Evolutionary conservation across 2,329 filamentous ascomycete species (phyloP), one percentile per base, ranked within the genome.

Genomic region (Cadophora gregata): DNA sequence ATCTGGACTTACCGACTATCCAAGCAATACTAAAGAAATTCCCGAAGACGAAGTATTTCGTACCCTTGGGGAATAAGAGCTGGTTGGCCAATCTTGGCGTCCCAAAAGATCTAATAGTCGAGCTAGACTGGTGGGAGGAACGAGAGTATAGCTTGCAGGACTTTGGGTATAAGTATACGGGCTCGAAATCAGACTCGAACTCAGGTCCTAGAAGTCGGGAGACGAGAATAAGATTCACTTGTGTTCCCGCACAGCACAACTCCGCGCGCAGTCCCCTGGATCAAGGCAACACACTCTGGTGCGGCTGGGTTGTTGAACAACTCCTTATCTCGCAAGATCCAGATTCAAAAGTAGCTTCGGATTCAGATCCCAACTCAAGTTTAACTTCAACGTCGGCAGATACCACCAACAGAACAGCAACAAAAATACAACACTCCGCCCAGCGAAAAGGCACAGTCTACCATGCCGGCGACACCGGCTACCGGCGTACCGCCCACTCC

Each of bases 91-190:
- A 82, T 3, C 83, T 83, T 27, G 92, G 92, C 1, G 85, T 97
- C 63, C 70, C 85, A 0, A 90, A 92, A 66, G 63, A 66, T 3
- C 45, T 36, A 14, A 88, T 95, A 62, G 95, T 92, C 0, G 94
- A 97, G 80, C 79, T 97, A 73, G 94, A 97, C 79, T 97, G 94
- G 94, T 97, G 94, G 94, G 90, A 97, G 73, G 88, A 92, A 67
- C 84, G 87, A 12, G 88, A 94, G 51, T 79, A 96, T 24, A 86
- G 81, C 0, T 79, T 96, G 29, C 65, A 71, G 69, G 75, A 63
- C 75, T 69, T 68, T 71, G 75, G 66, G 64, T 69, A 19, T 65
- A 56, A 19, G 19, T 47, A 58, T 42, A 2, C 12, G 14, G 38
- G n/a, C n/a, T n/a, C n/a, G n/a, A n/a, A 42, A 42, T 58, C 55